A percentile compares a stretch with the other conserved stretches of the same genome.
Conservation (phyloP, 768 basidiomycete species). For the Agaricus subrufescens region DNA sequence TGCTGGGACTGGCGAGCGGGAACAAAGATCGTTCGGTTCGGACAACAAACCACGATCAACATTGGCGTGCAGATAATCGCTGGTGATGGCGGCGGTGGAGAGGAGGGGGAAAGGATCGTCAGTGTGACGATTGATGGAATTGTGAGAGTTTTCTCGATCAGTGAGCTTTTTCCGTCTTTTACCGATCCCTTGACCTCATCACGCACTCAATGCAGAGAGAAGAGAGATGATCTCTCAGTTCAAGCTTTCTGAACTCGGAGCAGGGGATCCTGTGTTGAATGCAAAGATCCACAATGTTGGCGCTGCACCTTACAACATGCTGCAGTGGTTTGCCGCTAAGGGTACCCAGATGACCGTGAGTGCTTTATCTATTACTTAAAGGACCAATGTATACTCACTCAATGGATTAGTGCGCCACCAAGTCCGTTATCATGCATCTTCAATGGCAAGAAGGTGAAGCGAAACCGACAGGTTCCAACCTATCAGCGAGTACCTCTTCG, state of each 20-base stretch:
- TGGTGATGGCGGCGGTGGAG: slow-evolving; percentile 26
- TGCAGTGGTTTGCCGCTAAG: slow-evolving; percentile 93
- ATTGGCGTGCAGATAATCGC: slow-evolving; percentile 85
- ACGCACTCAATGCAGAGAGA: slow-evolving; percentile 29
- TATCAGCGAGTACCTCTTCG: slow-evolving; percentile 15
- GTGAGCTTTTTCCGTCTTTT: slow-evolving; percentile 37
- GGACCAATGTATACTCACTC: not conserved
- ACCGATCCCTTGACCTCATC: not conserved
- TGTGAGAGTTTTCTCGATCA: slow-evolving; percentile 86
- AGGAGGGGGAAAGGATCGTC: slow-evolving; percentile 80
- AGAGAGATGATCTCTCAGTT: slow-evolving; percentile 93
- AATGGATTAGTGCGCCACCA: slow-evolving; percentile 72
- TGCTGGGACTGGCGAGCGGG: slow-evolving; percentile 92
- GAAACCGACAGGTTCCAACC: slow-evolving; percentile 12
- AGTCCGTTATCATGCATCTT: slow-evolving; percentile 78
- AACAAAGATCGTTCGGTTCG: slow-evolving; percentile 84
- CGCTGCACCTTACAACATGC: slow-evolving; percentile 78
- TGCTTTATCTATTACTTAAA: not conserved
- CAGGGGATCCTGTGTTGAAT: slow-evolving; percentile 58
- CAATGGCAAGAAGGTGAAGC: slow-evolving; percentile 76
- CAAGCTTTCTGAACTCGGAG: slow-evolving; percentile 76
- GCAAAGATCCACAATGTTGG: slow-evolving; percentile 75
- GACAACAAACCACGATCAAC: slow-evolving; percentile 89
- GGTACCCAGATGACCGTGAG: slow-evolving; percentile 86
- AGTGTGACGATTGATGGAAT: slow-evolving; percentile 91